phyloP scores from a whole-genome alignment of 2,329 filamentous ascomycete genomes.

The Canariomyces notabilis region DNA sequence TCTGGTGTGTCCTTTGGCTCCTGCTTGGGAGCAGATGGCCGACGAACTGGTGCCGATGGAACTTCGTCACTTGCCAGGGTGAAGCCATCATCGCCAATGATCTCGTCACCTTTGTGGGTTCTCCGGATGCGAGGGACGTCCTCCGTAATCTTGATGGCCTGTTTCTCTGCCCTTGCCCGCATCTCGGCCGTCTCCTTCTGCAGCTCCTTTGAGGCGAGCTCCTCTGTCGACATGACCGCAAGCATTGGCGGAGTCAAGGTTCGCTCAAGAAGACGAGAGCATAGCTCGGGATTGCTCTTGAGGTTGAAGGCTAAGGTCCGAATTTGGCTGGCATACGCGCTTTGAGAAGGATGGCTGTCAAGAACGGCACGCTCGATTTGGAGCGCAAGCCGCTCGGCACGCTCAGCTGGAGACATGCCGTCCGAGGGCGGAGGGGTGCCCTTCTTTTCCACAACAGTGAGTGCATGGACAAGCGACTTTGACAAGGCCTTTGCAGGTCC shows the following conservation, averaged over 20 bases:
- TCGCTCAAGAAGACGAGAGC: slow-evolving; percentile 67
- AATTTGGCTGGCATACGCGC: slow-evolving; percentile 58
- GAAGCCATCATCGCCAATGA: slow-evolving; percentile 70
- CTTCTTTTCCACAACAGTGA: slow-evolving; percentile 63
- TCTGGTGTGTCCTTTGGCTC: slow-evolving; percentile 20
- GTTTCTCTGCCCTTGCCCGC: slow-evolving; percentile 73
- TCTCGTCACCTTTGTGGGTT: slow-evolving; percentile 92
- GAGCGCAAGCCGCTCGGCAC: slow-evolving; percentile 67
- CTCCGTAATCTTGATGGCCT: slow-evolving; percentile 76
- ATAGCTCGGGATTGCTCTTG: slow-evolving; percentile 78
- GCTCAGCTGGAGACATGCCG: slow-evolving; percentile 56
- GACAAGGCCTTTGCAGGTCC: slow-evolving; percentile 65
- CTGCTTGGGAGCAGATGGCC: slow-evolving; percentile 29
- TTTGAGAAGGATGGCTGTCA: slow-evolving; percentile 48
- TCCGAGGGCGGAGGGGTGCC: slow-evolving; percentile 58
- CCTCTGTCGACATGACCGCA: slow-evolving; percentile 81
- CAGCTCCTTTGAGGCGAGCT: slow-evolving; percentile 87
- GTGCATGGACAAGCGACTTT: slow-evolving; percentile 62
- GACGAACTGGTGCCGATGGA: slow-evolving; percentile 33
- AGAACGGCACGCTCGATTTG: slow-evolving; percentile 71
- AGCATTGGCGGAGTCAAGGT: slow-evolving; percentile 69
- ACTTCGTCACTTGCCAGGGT: slow-evolving; percentile 35
- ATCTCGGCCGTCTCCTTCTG: slow-evolving; percentile 72
- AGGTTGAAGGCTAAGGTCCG: slow-evolving; percentile 79
- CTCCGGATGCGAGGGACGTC: slow-evolving; percentile 73